A percentile compares a stretch with the other conserved stretches of the same genome.
Conservation (phyloP, 2,329 filamentous ascomycete genomes). For the Diaporthe caulivora region DNA sequence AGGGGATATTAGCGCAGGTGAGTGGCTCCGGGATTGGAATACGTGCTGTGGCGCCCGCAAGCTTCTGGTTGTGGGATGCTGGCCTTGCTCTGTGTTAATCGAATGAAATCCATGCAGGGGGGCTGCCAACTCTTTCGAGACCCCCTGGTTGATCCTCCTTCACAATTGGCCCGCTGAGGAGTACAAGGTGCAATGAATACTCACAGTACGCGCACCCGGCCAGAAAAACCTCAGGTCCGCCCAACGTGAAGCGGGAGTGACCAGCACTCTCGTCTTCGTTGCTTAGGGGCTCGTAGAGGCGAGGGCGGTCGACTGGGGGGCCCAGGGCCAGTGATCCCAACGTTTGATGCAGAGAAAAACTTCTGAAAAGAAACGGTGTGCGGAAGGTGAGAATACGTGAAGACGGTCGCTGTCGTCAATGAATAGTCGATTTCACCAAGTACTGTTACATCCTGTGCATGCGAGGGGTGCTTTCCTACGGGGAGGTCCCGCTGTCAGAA, state of each 20-base stretch:
- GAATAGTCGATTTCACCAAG: not conserved
- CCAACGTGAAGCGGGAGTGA: conserved; percentile 7
- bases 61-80: conserved; percentile 35
- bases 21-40: conserved; percentile 35
- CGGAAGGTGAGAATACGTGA: not conserved
- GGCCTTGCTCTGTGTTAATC: conserved; percentile 34
- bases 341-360: not conserved
- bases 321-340: not conserved
- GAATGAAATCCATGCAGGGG: conserved; percentile 34
- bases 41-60: conserved; percentile 39
- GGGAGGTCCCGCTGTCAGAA: conserved; percentile 21
- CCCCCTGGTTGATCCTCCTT: conserved; percentile 26
- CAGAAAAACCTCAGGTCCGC: conserved; percentile 19
- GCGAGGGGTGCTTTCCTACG: not conserved
- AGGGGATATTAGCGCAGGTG: conserved; percentile 37
- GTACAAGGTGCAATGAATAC: conserved; percentile 30
- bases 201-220: conserved; percentile 28
- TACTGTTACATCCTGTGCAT: not conserved
- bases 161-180: conserved; percentile 32
- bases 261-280: not conserved
- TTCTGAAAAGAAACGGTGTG: not conserved
- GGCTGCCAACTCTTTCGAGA: conserved; percentile 22
- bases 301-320: not conserved
- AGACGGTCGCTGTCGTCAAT: not conserved
- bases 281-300: not conserved